Percentiles rank a stretch among this genome's conserved stretches.
Evolutionary conservation across 1,284 basidiomycete species (phyloP).

Genomic region (Heterobasidion parviporum): DNA sequence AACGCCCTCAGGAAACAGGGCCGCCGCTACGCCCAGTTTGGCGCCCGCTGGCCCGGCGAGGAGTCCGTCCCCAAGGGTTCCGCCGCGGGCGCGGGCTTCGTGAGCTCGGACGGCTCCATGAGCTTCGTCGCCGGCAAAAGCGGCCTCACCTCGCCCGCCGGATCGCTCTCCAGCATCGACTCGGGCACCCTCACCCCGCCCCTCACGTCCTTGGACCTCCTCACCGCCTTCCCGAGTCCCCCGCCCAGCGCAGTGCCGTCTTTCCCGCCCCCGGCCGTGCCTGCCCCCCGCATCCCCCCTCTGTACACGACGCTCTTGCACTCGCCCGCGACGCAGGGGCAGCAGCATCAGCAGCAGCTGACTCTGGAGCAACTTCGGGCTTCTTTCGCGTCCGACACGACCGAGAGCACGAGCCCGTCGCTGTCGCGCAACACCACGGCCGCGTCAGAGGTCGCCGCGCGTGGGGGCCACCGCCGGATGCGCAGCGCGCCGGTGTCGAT

Average conservation of each 20-base stretch:
- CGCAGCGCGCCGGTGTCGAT: constrained; percentile 11
- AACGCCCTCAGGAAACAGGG: neutral
- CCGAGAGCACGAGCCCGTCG: neutral
- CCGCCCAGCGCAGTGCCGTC: neutral
- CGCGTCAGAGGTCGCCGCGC: neutral
- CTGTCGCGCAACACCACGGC: neutral
- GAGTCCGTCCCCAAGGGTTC: neutral
- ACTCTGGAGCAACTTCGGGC: neutral
- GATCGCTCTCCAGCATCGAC: neutral
- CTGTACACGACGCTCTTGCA: neutral
- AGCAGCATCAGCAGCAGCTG: neutral
- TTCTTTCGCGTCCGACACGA: neutral
- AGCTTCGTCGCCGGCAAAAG: neutral
- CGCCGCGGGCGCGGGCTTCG: neutral
- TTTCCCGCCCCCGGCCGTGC: neutral
- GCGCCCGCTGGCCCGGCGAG: neutral
- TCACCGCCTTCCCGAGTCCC: neutral
- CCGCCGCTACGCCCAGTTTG: neutral
- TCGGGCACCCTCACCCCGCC: neutral
- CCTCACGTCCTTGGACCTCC: neutral
- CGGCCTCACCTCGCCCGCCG: neutral
- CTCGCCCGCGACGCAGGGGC: too few relatives aligned
- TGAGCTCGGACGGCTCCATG: too few relatives aligned
- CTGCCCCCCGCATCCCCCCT: neutral
- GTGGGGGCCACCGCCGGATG: constrained; percentile 9